Conservation (phyloP, 768 basidiomycete species). For the Leccinum incarnatum region DNA sequence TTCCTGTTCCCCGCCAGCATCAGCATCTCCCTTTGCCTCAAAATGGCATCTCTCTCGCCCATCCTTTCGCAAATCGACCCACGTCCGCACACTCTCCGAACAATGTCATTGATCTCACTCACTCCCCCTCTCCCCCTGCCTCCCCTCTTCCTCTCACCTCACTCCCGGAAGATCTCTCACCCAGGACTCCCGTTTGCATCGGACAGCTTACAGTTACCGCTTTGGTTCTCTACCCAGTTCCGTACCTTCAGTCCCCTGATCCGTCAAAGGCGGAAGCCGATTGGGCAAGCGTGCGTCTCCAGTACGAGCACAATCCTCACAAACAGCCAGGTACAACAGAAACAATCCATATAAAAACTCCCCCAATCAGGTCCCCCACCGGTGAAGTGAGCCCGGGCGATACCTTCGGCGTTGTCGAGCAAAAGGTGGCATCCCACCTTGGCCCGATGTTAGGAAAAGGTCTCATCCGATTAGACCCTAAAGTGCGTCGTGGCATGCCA, state of each 20-base stretch:
- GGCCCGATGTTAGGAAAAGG: conserved; percentile 86
- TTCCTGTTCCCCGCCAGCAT: conserved; percentile 40
- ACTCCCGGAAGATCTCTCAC: conserved; percentile 60
- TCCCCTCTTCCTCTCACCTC: conserved; percentile 30
- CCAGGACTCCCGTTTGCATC: conserved; percentile 85
- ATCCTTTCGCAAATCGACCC: conserved; percentile 18
- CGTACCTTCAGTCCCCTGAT: conserved; percentile 56
- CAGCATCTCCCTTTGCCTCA: conserved; percentile 24
- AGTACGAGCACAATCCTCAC: conserved; percentile 64
- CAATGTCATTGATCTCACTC: conserved; percentile 75
- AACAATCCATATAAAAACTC: conserved; percentile 76
- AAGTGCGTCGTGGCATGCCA: conserved; percentile 61
- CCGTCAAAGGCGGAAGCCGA: conserved; percentile 45
- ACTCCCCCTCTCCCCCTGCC: conserved; percentile 55
- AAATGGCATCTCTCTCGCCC: conserved; percentile 23
- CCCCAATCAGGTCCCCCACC: conserved; percentile 45
- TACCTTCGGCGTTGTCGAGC: conserved; percentile 80
- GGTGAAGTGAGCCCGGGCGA: conserved; percentile 62
- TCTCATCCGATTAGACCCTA: conserved; percentile 76
- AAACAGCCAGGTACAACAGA: conserved; percentile 52
- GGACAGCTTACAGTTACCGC: conserved; percentile 82
- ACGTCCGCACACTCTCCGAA: conserved; percentile 31
- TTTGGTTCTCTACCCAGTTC: conserved; percentile 78
- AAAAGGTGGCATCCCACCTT: conserved; percentile 74
- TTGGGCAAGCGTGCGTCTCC: conserved; percentile 68